Conservation (phyloP, 129 eudicot genomes). For the Artemisia argyi region DNA sequence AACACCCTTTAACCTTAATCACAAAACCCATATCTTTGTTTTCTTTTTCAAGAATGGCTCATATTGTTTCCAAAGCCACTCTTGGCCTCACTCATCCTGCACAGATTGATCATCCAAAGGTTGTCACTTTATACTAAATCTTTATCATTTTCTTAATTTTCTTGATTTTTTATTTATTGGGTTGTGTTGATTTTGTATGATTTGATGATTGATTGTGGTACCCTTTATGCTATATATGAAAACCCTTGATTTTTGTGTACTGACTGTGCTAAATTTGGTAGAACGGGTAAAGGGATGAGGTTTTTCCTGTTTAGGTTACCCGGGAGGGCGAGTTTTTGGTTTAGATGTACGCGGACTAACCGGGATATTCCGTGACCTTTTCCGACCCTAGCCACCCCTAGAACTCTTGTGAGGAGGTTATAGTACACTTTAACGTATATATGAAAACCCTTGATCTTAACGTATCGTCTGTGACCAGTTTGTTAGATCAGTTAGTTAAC, state of each 20-base stretch:
- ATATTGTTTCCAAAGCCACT: slow-evolving; percentile 60
- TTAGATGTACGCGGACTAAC: too few relatives aligned
- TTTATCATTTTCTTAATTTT: not conserved
- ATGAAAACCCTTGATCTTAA: too few relatives aligned
- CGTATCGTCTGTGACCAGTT: too few relatives aligned
- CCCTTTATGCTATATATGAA: slow-evolving; percentile 6
- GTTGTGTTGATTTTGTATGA: slow-evolving; percentile 2
- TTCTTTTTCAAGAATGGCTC: slow-evolving; percentile 58
- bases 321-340: too few relatives aligned
- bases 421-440: too few relatives aligned
- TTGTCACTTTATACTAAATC: slow-evolving; percentile 5
- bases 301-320: not conserved
- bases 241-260: not conserved
- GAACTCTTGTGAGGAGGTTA: too few relatives aligned
- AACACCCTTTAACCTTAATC: too few relatives aligned
- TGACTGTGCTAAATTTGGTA: not conserved
- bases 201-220: slow-evolving; percentile 1
- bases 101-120: slow-evolving; percentile 64
- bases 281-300: not conserved
- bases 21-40: slow-evolving; percentile 1
- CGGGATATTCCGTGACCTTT: too few relatives aligned
- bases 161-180: not conserved
- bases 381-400: too few relatives aligned
- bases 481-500: too few relatives aligned
- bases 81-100: slow-evolving; percentile 94